phyloP scores from a whole-genome alignment of 2,329 filamentous ascomycete species.

The Monosporascus cannonballus region DNA sequence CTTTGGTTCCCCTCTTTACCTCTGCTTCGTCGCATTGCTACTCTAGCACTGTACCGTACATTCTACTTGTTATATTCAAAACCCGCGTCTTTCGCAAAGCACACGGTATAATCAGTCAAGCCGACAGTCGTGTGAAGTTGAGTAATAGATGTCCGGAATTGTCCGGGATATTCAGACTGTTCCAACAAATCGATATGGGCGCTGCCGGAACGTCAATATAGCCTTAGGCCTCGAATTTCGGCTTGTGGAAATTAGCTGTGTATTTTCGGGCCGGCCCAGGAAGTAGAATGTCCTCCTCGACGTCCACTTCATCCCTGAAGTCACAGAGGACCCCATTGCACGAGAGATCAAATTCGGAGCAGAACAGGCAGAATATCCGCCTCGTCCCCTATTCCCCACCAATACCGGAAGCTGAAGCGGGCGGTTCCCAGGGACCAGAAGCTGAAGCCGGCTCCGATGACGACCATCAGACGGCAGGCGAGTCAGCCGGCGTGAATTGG shows the following conservation, averaged over 20 bases:
- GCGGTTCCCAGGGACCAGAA: constrained; percentile 13
- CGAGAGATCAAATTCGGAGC: constrained; percentile 35
- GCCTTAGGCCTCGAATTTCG: constrained; percentile 9
- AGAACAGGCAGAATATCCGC: constrained; percentile 37
- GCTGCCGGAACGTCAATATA: constrained; percentile 13
- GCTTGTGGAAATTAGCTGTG: constrained; percentile 6
- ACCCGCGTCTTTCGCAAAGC: background rate
- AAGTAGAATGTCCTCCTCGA: constrained; percentile 27
- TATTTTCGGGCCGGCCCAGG: constrained; percentile 14
- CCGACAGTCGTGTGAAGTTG: background rate
- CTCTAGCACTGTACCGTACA: background rate
- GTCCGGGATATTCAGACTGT: too few relatives aligned
- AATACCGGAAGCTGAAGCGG: constrained; percentile 24
- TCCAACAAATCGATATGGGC: constrained; percentile 11
- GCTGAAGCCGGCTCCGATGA: constrained; percentile 12
- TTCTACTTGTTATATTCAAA: background rate
- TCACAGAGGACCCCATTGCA: constrained; percentile 28
- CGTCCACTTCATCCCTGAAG: constrained; percentile 19
- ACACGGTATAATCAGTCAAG: background rate
- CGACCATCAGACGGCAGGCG: constrained; percentile 9
- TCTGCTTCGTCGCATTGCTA: background rate
- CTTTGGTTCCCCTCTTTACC: constrained; percentile 9
- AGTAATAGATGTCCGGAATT: background rate
- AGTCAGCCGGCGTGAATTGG: constrained; percentile 14
- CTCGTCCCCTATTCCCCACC: constrained; percentile 44